Evolutionary conservation across 163 green algal species (phyloP), one percentile per base, ranked within the genome.

Genomic region (Chloromonas sp.): DNA sequence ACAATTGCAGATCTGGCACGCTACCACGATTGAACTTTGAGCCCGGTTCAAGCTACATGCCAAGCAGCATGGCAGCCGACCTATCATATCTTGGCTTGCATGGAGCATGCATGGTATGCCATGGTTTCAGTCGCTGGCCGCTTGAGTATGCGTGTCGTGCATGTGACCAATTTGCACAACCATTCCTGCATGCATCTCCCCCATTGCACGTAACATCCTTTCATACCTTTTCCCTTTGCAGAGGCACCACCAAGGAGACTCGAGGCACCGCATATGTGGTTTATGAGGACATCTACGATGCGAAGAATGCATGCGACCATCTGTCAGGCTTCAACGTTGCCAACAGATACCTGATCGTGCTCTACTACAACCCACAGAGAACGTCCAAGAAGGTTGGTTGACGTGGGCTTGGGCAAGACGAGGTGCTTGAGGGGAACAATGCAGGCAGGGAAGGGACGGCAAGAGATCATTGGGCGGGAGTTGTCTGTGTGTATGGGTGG

Each of bases 321-420:
- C 87, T 99, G 36, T 97, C 88, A 2, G 96, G 96, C 77, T 99
- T 99, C 92, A 99, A 99, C 88, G 96, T 99, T n/a, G 87, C 93
- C 57, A 97, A 97, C 86, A 87, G 92, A 1, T 98, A 98, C 85
- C 87, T 99, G 5, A 98, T 98, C 83, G 94, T 99, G 0, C 87
- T 98, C 3, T 99, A 98, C 89, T 98, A 97, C 89, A 96, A 98
- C 74, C 87, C 93, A 11, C 84, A 89, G 0, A 93, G 94, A 80
- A 89, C 94, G 78, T 92, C 82, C 60, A 96, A 97, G 78, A 98
- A 98, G 92, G 81, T 94, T 60, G 82, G 87, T 2, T 57, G 36
- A n/a, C 3, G n/a, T 61, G 58, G 78, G 78, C 78, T 61, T 11
- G 36, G 36, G 74, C 5, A 79, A 14, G 74, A 57, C 74, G 11